Percentiles rank a stretch among this genome's conserved stretches.
Evolutionary conservation across 1,284 basidiomycete genomes (phyloP).

Genomic region (Ceratobasidium sp.): DNA sequence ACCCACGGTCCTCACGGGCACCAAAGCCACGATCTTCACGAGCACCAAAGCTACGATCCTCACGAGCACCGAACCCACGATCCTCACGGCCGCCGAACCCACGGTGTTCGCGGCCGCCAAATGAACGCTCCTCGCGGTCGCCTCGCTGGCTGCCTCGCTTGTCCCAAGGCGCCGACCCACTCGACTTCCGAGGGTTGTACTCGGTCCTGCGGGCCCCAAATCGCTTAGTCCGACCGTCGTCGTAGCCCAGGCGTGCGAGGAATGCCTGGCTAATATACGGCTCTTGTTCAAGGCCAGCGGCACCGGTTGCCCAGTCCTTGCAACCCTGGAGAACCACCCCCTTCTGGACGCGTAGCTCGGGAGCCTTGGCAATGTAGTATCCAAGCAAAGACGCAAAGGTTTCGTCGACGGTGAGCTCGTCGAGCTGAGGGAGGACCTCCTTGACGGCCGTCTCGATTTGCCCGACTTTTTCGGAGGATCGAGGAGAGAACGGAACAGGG

Average conservation of each 20-base stretch:
- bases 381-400: constrained; percentile 81
- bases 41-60: constrained; percentile 7
- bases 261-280: constrained; percentile 44
- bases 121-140: background rate
- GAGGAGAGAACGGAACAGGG: constrained; percentile 46
- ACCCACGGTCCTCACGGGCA: constrained; percentile 1
- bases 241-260: constrained; percentile 40
- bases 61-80: constrained; percentile 6
- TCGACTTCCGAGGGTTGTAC: background rate
- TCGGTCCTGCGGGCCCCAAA: constrained; percentile 9
- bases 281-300: constrained; percentile 62
- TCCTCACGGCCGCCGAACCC: background rate
- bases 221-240: constrained; percentile 36
- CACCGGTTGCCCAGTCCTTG: constrained; percentile 74
- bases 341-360: constrained; percentile 66
- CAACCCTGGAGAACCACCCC: constrained; percentile 71
- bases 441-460: constrained; percentile 59
- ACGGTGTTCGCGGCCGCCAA: background rate
- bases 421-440: constrained; percentile 61
- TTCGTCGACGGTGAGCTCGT: constrained; percentile 71
- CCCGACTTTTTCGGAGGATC: constrained; percentile 47
- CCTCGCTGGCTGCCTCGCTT: constrained; percentile 13
- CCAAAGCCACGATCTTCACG: constrained; percentile 12
- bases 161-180: constrained; percentile 2
- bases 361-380: constrained; percentile 75